These are phyloP conservation scores for Boletus sensibilis DNA, from an alignment of 768 basidiomycete species.

Conservation along the genomic window DNA sequence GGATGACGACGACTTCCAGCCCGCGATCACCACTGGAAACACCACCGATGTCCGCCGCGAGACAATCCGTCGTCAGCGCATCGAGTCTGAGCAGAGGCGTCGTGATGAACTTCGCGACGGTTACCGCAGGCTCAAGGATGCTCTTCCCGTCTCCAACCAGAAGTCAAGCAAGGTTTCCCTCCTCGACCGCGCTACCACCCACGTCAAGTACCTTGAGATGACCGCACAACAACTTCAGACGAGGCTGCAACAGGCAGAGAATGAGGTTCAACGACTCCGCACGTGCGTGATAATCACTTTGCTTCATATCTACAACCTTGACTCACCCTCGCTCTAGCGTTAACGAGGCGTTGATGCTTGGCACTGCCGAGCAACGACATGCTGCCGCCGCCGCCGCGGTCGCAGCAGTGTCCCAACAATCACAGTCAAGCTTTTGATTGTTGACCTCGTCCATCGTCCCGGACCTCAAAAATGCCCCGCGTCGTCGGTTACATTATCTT, in stretches of 20 bases:
- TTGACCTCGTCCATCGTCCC: constrained; percentile 16
- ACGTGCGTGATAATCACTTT: constrained; percentile 35
- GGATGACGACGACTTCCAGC: constrained; percentile 73
- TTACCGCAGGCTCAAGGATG: constrained; percentile 87
- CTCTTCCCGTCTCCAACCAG: constrained; percentile 86
- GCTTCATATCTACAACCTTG: not conserved
- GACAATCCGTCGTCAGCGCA: constrained; percentile 88
- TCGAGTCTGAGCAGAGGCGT: constrained; percentile 90
- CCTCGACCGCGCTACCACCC: constrained; percentile 83
- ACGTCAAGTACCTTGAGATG: constrained; percentile 85
- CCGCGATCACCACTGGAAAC: constrained; percentile 41
- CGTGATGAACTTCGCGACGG: constrained; percentile 92
- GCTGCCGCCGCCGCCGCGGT: constrained; percentile 56
- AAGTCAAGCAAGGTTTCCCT: constrained; percentile 91
- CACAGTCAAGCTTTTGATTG: constrained; percentile 47
- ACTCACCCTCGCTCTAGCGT: constrained; percentile 41
- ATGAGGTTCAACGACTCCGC: constrained; percentile 77
- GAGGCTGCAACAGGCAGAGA: constrained; percentile 74
- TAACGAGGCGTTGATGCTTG: constrained; percentile 88
- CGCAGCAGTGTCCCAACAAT: constrained; percentile 48
- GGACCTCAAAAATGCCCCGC: constrained; percentile 27
- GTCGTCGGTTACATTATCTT: constrained; percentile 38
- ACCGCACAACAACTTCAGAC: constrained; percentile 73
- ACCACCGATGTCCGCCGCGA: constrained; percentile 76
- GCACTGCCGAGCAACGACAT: constrained; percentile 72